Evolutionary conservation across 768 basidiomycete genomes (phyloP), one percentile per base, ranked within the genome.

Genomic region (Amyloporia xantha): DNA sequence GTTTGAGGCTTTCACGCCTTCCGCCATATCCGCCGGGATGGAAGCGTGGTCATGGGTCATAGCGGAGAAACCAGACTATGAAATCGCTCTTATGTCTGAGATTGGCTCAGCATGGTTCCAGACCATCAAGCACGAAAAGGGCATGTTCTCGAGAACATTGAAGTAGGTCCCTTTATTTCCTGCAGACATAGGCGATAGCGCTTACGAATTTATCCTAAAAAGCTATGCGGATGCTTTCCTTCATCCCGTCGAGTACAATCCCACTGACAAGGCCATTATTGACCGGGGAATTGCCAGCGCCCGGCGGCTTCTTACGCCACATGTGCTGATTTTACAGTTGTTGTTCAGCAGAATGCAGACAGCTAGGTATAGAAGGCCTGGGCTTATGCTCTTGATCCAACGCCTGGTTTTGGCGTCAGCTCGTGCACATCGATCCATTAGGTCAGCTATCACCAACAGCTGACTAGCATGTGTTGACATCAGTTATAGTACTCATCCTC

Each of bases 1-100:
- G 0, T 89, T 98, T 58, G 85, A 88, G 48, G 84, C 89, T 2
- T 91, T 91, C 53, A 93, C 88, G 1, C 91, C 93, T 1, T 71
- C 88, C 3, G 82, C 92, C 1, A 80, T 97, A 49, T 77, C 89
- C 13, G 80, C 89, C 1, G 94, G 91, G 0, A 84, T 93, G 37
- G 93, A 98, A 61, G 85, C 86, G 9, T 98, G 96, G 96, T 91
- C 87, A 2, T 97, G 94, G 94, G 76, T 96, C 0, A 86, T 96
- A 45, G 81, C 88, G 12, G 88, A 95, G 62, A 81, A 89, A 50
- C 83, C 89, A 0, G 77, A 78, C 41, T 71, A 86, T 10, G 94
- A 97, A 65, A 79, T 93, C 41, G 80, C 83, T 2, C 66, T 97
- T 17, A 86, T 97, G 75, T 72, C 80, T 4, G 93, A 97, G 59